Base-by-base conservation (phyloP, 1,284 basidiomycete species). In the Sanguinoderma infundibulare region DNA sequence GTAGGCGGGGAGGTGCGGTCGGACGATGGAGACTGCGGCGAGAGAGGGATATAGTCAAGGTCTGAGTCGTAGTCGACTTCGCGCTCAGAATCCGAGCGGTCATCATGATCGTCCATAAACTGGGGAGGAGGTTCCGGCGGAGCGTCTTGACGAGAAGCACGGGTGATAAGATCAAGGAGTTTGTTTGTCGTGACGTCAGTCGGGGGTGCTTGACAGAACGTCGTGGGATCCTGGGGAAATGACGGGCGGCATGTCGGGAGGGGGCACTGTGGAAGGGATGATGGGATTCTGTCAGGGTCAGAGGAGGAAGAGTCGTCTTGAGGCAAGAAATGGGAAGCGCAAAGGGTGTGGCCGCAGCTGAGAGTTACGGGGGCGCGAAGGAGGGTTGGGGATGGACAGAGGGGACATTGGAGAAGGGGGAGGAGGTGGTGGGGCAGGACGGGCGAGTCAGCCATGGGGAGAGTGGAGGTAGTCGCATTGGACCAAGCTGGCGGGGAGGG, bases 121-220 rank as follows among this genome's bases (percentile, higher is more conserved):
- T 65, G 35, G 12, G 59, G 47, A n/a, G 52, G 59, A 22, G 53
- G 36, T n/a, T 53, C 54, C 53, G 35, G 52, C 14, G 30, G 53
- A 22, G 50, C 24, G 51, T 63, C 59, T 14, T 57, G 49, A 15
- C 52, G 54, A 28, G 65, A 62, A 10, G 62, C 49, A 46, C 57
- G 59, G 28, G 73, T 58, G 26, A 85, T 71, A 61, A 89, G 77
- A 47, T 71, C 69, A 28, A 91, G 63, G 65, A 92, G 74, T 70
- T 87, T 90, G 71, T 81, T 85, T 50, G 92, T 74, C 53, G 85
- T 81, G 65, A 92, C 84, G 72, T 94, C 91, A 34, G 79, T 71
- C 44, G 71, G 69, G 26, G 74, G 70, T 12, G 72, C 68, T 14
- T 65, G 60, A n/a, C 68, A 65, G 55, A 62, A 53, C 44, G 53